Evolutionary conservation across 257 asterid species (phyloP), one percentile per base, ranked within the genome.

Genomic region (Cynanchum wilfordii): DNA sequence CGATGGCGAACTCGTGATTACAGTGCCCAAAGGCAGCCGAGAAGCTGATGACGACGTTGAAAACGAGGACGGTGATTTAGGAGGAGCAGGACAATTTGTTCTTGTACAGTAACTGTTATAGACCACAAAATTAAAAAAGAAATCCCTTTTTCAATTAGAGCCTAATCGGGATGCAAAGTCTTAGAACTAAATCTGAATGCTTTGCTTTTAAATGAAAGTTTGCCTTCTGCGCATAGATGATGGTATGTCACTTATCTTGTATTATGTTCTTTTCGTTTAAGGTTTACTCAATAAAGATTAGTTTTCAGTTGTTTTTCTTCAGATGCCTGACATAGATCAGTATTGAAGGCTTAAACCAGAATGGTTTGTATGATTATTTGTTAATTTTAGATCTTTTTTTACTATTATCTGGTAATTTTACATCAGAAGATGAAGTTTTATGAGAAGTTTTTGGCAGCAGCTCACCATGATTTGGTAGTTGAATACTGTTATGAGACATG

Each of bases 1-100:
- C 7, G 90, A 83, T 74, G 96, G 96, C 7, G 97, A 91, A 71
- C 87, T 91, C 78, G 84, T 89, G 54, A 87, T 91, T 30, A 88
- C 86, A 68, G 96, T 91, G 65, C 97, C 97, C 17, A 91, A 89
- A 78, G 90, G 83, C 38, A 78, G 56, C 55, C 84, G 50, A 38
- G 81, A 47, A 38, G 87, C 72, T 2, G 83, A 45, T 2, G 86
- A 62, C 33, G 84, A 40, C n/a, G n/a, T n/a, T 25, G 88, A 44
- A 63, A 83, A 58, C 10, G 84, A 29, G 50, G 86, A 42, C 10
- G 90, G 82, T 50, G 86, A 52, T 71, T 45, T 78, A 5, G 88
- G 79, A 29, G 88, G 84, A 69, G 86, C 74, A 72, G 84, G 84
- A 47, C 70, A 83, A 74, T 86, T 89, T 74, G 84, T 89, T n/a